These are phyloP conservation scores for Neurospora intermedia DNA, from an alignment of 495 filamentous ascomycete species.

Conservation along the genomic window DNA sequence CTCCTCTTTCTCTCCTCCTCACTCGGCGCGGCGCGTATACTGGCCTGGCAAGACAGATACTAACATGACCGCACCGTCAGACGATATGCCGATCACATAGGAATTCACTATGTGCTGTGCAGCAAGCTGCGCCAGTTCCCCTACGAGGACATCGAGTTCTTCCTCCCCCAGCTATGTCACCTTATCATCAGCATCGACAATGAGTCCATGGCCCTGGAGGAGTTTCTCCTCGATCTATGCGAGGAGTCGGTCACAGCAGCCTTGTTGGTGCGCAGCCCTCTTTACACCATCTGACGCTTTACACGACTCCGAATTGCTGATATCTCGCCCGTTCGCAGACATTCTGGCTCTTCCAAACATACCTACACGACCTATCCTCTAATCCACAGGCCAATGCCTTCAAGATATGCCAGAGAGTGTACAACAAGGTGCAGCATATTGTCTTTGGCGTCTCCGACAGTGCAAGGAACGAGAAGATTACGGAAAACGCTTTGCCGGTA, in stretches of 20 bases:
- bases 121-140: constrained; percentile 69
- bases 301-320: constrained; percentile 1
- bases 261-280: constrained; percentile 45
- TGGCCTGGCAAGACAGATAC: no score
- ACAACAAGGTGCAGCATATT: constrained; percentile 71
- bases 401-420: constrained; percentile 61
- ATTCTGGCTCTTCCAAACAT: constrained; percentile 75
- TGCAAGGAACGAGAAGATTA: constrained; percentile 53
- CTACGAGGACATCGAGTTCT: constrained; percentile 78
- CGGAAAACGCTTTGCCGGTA: constrained; percentile 63
- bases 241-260: constrained; percentile 71
- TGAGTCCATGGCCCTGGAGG: constrained; percentile 74
- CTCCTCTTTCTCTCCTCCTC: background rate
- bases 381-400: constrained; percentile 60
- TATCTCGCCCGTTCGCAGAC: constrained; percentile 38
- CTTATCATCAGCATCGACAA: constrained; percentile 69
- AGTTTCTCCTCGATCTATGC: constrained; percentile 69
- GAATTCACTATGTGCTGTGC: constrained; percentile 70
- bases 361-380: constrained; percentile 60
- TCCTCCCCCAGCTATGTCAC: constrained; percentile 71
- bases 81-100: constrained; percentile 72
- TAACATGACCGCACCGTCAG: constrained; percentile 28
- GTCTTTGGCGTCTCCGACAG: constrained; percentile 59
- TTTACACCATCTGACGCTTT: background rate
- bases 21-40: background rate